Base-by-base conservation (phyloP, 257 asterid genomes). In the Jaltomata sinuosa region DNA sequence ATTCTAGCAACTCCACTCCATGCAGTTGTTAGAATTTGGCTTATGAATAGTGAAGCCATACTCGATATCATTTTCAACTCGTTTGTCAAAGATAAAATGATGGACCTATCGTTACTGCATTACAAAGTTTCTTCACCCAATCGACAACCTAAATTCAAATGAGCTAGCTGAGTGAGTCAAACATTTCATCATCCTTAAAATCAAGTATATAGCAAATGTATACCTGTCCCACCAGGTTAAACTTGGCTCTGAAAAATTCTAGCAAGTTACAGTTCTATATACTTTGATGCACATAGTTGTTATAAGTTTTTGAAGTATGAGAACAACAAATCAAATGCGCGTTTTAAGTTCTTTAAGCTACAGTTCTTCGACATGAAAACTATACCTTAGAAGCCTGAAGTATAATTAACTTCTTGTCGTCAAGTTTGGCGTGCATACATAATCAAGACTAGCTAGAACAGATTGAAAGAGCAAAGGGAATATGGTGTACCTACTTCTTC, bases 51-150 rank as follows among this genome's bases (percentile, higher is more conserved):
- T 86, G 89, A 91, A 92, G 77, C 87, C 87, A 53, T 91, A 92
- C 83, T 80, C 90, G 2, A 21, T 18, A 82, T 89, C 93, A 21
- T 82, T 86, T 76, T 87, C 87, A 54, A 92, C 77, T 57, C 89
- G 86, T 59, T 87, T 88, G 85, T 90, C 95, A 45, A n/a, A 91
- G 91, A 77, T 91, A 89, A 83, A 78, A 11, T 16, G 93, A 89
- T 1, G 92, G 94, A 72, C 94, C 94, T 34, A 89, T 86, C 3
- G 92, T 25, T 80, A 86, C 83, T 80, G 88, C 79, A 2, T 91
- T 91, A 94, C 95, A 92, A 3, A 89, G 87, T 67, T 74, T 68
- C 9, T 89, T 87, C 91, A 92, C 89, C 94, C 92, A 89, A 31
- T 83, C 62, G 83, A 89, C 86, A 74, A 87, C 92, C 94, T 91